Percentiles rank a stretch among this genome's conserved stretches.
phyloP scores from a whole-genome alignment of 176 grass and related monocot species.

The Oryza punctata region DNA sequence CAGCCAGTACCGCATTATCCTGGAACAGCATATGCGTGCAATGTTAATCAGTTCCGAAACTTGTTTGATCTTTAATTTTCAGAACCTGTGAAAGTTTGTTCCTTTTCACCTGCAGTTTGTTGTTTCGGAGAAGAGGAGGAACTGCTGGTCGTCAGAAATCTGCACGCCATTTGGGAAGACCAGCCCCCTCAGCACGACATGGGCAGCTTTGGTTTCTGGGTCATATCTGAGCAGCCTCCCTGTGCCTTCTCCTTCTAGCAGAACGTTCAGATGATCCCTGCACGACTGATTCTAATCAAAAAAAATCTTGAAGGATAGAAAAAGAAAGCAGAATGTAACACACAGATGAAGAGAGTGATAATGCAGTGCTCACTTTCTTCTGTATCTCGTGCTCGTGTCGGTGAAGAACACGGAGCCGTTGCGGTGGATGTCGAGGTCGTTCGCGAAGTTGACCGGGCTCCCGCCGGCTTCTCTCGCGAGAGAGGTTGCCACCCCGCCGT shows the following conservation, averaged over 20 bases:
- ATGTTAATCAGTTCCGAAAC: neutral
- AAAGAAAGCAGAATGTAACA: neutral
- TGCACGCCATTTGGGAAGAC: slow-evolving; percentile 91
- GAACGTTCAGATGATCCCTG: slow-evolving; percentile 78
- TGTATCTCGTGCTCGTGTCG: slow-evolving; percentile 85
- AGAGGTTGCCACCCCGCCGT: slow-evolving; percentile 66
- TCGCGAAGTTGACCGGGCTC: slow-evolving; percentile 67
- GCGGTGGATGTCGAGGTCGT: slow-evolving; percentile 84
- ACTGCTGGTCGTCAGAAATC: slow-evolving; percentile 76
- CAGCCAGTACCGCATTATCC: slow-evolving; percentile 94
- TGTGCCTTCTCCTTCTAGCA: slow-evolving; percentile 87
- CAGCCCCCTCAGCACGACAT: slow-evolving; percentile 64
- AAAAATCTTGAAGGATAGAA: neutral
- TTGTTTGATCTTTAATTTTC: neutral
- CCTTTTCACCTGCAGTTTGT: slow-evolving; percentile 77
- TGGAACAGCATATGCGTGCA: slow-evolving; percentile 4
- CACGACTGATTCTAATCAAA: neutral
- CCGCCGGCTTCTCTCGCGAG: slow-evolving; percentile 56
- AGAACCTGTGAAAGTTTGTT: neutral
- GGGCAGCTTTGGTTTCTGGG: slow-evolving; percentile 38
- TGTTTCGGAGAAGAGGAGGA: slow-evolving; percentile 85
- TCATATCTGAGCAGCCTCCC: slow-evolving; percentile 84
- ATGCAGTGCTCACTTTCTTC: slow-evolving; percentile 53
- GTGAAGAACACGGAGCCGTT: slow-evolving; percentile 94
- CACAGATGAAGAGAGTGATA: neutral